Conservation (phyloP, 805 yeast genomes). For the Clavispora vitiphila region DNA sequence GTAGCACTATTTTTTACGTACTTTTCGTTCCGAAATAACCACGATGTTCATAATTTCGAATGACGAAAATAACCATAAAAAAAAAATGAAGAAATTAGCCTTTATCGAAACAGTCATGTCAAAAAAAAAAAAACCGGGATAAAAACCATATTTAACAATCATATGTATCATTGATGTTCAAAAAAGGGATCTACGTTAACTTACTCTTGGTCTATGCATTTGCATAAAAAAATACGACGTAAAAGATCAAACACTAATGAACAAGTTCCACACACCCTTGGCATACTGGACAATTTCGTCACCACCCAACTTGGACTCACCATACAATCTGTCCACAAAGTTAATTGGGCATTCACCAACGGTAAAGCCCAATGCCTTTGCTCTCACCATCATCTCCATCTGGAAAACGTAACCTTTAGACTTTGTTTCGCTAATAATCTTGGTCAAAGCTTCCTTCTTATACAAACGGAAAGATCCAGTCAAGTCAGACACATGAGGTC, state of each 20-base stretch:
- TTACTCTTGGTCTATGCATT: background rate
- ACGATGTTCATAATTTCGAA: too few relatives aligned
- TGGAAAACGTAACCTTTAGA: constrained; percentile 82
- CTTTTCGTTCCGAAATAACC: too few relatives aligned
- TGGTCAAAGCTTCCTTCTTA: constrained; percentile 62
- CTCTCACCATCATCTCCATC: constrained; percentile 86
- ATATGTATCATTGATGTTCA: too few relatives aligned
- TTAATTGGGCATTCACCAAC: constrained; percentile 77
- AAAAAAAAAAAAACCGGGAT: too few relatives aligned
- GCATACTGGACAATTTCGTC: constrained; percentile 74
- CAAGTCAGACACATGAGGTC: constrained; percentile 69
- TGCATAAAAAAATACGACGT: background rate
- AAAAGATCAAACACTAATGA: constrained; percentile 52
- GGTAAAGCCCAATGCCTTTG: constrained; percentile 64
- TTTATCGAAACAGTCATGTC: too few relatives aligned
- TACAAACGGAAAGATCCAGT: constrained; percentile 76
- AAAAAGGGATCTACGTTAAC: too few relatives aligned
- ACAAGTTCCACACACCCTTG: constrained; percentile 71
- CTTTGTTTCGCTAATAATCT: constrained; percentile 61
- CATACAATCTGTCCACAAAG: constrained; percentile 74
- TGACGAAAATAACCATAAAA: too few relatives aligned
- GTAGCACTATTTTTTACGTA: too few relatives aligned
- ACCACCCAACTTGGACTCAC: constrained; percentile 75
- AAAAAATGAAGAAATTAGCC: too few relatives aligned
- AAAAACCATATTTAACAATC: too few relatives aligned